Percentiles rank a stretch among this genome's conserved stretches.
Evolutionary conservation across 768 basidiomycete species (phyloP).

Genomic region (Gloeopeniophorella convolvens): DNA sequence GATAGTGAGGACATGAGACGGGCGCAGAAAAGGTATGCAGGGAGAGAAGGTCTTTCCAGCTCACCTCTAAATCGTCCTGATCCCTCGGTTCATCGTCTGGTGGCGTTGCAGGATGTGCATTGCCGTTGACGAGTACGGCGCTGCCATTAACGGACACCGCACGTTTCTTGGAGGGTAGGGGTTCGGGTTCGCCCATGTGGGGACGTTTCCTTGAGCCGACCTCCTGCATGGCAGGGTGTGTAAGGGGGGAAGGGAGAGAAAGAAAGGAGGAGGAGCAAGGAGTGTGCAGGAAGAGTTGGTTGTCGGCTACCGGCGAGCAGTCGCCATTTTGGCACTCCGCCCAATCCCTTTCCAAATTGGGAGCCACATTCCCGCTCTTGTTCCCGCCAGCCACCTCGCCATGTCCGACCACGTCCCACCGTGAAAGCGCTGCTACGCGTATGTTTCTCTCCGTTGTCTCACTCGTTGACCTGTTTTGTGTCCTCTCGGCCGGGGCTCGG

Average conservation of each 20-base stretch:
- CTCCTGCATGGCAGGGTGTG: constrained; percentile 12
- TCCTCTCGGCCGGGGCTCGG: too few relatives aligned
- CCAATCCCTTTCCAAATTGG: background rate
- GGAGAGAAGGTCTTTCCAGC: constrained; percentile 13
- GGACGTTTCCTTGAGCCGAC: constrained; percentile 22
- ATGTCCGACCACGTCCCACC: too few relatives aligned
- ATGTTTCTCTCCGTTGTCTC: too few relatives aligned
- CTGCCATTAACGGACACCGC: constrained; percentile 23
- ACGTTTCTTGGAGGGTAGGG: constrained; percentile 25
- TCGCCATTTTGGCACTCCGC: constrained; percentile 14
- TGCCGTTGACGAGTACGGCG: constrained; percentile 23
- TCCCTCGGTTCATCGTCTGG: constrained; percentile 23
- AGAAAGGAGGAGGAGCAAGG: background rate
- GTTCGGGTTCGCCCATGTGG: constrained; percentile 18
- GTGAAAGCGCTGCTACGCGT: too few relatives aligned
- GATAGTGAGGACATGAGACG: background rate
- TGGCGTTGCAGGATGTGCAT: constrained; percentile 12
- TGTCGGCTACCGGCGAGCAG: background rate
- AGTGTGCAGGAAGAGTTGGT: too few relatives aligned
- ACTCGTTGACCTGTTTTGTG: too few relatives aligned
- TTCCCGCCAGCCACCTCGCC: too few relatives aligned
- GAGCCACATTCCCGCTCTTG: background rate
- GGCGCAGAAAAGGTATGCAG: constrained; percentile 19
- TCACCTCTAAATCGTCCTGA: constrained; percentile 59
- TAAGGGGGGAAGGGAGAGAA: background rate